phyloP scores from a whole-genome alignment of 176 grass and related monocot species.

The Oryza officinalis region DNA sequence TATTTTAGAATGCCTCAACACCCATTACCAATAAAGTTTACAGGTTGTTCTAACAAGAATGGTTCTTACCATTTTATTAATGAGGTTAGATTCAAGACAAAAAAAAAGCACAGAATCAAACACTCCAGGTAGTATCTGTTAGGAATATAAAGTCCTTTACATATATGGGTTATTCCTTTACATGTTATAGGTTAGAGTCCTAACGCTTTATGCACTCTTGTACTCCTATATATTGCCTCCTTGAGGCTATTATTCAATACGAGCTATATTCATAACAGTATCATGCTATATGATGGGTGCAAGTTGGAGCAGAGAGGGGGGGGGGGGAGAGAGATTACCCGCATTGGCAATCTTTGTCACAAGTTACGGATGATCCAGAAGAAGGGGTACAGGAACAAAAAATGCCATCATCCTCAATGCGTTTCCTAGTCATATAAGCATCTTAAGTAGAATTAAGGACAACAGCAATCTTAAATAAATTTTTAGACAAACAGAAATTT shows the following conservation, averaged over 20 bases:
- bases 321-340: conserved; percentile 48
- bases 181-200: too few species aligned
- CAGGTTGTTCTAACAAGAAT: not conserved
- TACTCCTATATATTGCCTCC: too few species aligned
- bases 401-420: conserved; percentile 87
- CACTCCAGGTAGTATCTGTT: not conserved
- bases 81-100: not conserved
- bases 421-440: conserved; percentile 71
- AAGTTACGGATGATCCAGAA: conserved; percentile 49
- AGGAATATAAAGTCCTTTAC: too few species aligned
- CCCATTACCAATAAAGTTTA: not conserved
- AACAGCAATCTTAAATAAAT: conserved; percentile 3
- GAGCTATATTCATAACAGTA: too few species aligned
- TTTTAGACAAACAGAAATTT: conserved; percentile 4
- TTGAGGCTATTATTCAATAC: too few species aligned
- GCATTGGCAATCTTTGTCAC: conserved; percentile 86
- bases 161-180: too few species aligned
- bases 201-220: too few species aligned
- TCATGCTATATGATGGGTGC: not conserved
- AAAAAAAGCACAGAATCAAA: not conserved
- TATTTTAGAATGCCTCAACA: conserved; percentile 11
- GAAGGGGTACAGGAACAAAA: conserved; percentile 74
- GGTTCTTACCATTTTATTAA: not conserved
- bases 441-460: conserved; percentile 61
- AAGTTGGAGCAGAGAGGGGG: not conserved